Percentiles rank a stretch among this genome's conserved stretches.
Evolutionary conservation across 2,329 filamentous ascomycete genomes (phyloP).

Genomic region (Cladosporium sp.): DNA sequence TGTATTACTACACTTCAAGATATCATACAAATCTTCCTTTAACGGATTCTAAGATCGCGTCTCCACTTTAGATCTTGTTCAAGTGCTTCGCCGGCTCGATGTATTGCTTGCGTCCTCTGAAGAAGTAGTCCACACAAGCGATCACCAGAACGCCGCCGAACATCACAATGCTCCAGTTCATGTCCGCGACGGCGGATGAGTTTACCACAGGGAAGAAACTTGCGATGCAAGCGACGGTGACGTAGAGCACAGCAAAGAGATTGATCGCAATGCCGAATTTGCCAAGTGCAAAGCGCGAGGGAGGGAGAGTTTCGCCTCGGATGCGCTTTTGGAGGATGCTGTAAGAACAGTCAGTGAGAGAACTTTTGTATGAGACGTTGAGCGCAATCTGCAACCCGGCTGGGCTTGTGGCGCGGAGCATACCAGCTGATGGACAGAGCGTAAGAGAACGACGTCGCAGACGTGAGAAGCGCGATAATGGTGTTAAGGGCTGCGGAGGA

Average conservation of each 20-base stretch:
- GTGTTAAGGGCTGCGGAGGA: conserved; percentile 40
- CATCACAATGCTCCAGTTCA: conserved; percentile 37
- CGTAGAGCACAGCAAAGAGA: conserved; percentile 29
- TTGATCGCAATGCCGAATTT: conserved; percentile 30
- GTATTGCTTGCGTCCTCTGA: conserved; percentile 15
- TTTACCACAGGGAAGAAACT: conserved; percentile 35
- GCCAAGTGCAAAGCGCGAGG: conserved; percentile 30
- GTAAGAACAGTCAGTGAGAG: not conserved
- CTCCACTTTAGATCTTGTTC: conserved; percentile 3
- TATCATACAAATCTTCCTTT: not conserved
- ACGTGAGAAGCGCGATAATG: conserved; percentile 43
- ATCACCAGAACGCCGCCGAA: conserved; percentile 35
- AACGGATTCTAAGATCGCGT: not conserved
- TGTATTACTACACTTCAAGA: not conserved
- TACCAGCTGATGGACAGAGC: conserved; percentile 42
- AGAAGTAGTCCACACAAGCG: conserved; percentile 30
- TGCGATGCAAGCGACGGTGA: conserved; percentile 34
- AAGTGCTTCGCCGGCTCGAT: conserved; percentile 16
- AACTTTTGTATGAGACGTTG: not conserved
- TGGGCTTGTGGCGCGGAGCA: not conserved
- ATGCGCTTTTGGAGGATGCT: conserved; percentile 27
- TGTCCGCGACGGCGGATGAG: conserved; percentile 29
- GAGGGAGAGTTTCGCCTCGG: conserved; percentile 28
- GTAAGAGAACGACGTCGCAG: conserved; percentile 45
- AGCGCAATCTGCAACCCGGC: not conserved